These are phyloP conservation scores for Alternaria gaisen DNA, from an alignment of 2,329 filamentous ascomycete genomes.

Conservation along the genomic window DNA sequence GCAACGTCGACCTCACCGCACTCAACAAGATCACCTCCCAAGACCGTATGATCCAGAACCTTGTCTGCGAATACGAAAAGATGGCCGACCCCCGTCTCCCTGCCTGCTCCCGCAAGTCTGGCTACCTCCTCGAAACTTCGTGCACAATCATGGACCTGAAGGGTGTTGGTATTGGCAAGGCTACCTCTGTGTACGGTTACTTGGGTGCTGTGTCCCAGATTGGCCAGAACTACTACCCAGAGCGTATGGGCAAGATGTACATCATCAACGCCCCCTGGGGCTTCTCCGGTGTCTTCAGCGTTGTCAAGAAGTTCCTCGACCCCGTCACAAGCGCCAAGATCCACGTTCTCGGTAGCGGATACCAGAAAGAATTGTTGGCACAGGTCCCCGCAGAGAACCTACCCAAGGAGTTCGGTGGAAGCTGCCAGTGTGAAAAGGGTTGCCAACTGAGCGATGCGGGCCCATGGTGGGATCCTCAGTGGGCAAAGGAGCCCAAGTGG, in stretches of 20 bases:
- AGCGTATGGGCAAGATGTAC: conserved; percentile 94
- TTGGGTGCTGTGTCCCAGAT: conserved; percentile 84
- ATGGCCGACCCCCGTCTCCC: conserved; percentile 91
- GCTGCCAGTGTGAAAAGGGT: conserved; percentile 81
- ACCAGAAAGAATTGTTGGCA: conserved; percentile 82
- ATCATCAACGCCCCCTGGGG: conserved; percentile 98
- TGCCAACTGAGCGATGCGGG: conserved; percentile 89
- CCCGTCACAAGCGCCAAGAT: conserved; percentile 98
- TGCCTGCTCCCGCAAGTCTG: conserved; percentile 91
- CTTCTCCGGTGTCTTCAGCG: conserved; percentile 83
- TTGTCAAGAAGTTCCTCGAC: conserved; percentile 94
- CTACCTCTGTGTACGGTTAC: conserved; percentile 86
- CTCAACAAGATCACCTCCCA: conserved; percentile 93
- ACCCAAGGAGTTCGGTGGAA: conserved; percentile 84
- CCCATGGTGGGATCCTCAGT: conserved; percentile 82
- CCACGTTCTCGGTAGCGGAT: conserved; percentile 81
- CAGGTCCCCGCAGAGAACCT: conserved; percentile 93
- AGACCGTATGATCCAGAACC: conserved; percentile 95
- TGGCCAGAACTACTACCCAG: conserved; percentile 99
- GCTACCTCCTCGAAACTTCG: conserved; percentile 92
- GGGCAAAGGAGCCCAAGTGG: conserved; percentile 66
- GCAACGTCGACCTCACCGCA: conserved; percentile 86
- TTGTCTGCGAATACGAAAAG: conserved; percentile 98
- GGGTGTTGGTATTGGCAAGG: conserved; percentile 85
- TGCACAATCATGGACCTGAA: conserved; percentile 99